phyloP scores from a whole-genome alignment of 768 basidiomycete species.

The Terana coerulea region DNA sequence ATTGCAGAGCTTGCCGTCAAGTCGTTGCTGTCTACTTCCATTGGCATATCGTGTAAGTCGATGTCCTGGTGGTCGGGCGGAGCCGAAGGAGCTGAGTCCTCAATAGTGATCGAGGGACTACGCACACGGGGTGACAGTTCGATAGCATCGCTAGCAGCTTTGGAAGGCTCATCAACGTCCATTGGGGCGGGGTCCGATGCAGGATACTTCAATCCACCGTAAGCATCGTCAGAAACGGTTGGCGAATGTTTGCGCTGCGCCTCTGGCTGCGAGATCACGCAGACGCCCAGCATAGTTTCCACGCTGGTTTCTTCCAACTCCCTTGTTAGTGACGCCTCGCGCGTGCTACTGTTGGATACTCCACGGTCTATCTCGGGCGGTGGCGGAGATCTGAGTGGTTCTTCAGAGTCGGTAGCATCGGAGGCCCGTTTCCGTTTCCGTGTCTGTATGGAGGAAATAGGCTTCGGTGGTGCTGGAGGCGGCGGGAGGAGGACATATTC shows the following conservation, averaged over 20 bases:
- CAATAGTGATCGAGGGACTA: neutral
- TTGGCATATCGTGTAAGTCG: neutral
- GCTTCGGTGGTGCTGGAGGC: constrained; percentile 18
- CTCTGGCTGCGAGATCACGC: neutral
- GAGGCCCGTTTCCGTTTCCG: constrained; percentile 27
- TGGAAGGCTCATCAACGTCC: constrained; percentile 16
- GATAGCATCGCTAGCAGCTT: neutral
- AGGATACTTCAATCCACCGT: constrained; percentile 15
- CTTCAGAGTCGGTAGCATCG: neutral
- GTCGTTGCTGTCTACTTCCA: constrained; percentile 2
- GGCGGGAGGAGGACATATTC: constrained; percentile 51
- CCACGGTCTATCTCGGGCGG: no score
- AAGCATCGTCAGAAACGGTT: neutral
- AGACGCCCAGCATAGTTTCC: constrained; percentile 2
- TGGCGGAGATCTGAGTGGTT: neutral
- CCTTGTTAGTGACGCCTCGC: constrained; percentile 1
- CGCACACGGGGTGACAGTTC: neutral
- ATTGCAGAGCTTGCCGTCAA: neutral
- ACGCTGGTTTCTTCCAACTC: constrained; percentile 13
- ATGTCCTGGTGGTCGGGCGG: neutral
- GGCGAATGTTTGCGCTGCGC: neutral
- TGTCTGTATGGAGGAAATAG: constrained; percentile 13
- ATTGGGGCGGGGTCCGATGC: constrained; percentile 13
- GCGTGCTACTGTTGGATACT: no score
- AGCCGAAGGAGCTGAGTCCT: neutral